These are phyloP conservation scores for Miscanthus lutarioriparius DNA, from an alignment of 176 grass and related monocot genomes.

Conservation along the genomic window DNA sequence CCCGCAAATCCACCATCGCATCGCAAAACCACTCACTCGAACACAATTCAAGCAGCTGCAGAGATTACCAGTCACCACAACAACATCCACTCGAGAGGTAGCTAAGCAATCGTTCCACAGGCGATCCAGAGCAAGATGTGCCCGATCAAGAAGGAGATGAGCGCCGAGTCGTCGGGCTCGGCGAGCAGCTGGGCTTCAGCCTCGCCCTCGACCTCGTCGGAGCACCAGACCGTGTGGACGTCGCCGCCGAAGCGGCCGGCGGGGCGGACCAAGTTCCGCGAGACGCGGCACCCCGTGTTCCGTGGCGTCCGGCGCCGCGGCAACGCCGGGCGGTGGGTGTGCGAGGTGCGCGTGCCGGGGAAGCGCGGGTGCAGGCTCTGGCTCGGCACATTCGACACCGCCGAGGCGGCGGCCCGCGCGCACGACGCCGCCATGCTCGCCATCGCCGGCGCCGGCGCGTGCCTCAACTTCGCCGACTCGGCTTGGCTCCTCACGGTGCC, in stretches of 20 bases:
- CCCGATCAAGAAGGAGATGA: slow-evolving; percentile 44
- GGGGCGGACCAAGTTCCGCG: slow-evolving; percentile 52
- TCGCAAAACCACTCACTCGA: not conserved
- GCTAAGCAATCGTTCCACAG: not conserved
- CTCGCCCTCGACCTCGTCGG: not conserved
- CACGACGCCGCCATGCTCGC: slow-evolving; percentile 58
- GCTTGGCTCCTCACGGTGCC: slow-evolving; percentile 6
- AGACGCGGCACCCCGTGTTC: slow-evolving; percentile 55
- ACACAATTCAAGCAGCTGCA: not conserved
- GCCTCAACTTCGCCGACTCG: slow-evolving; percentile 35
- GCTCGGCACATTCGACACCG: slow-evolving; percentile 76
- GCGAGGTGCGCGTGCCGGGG: slow-evolving; percentile 42
- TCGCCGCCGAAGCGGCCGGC: slow-evolving; percentile 18
- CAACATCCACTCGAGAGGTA: not conserved
- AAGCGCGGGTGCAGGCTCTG: slow-evolving; percentile 51
- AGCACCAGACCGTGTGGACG: slow-evolving; percentile 9
- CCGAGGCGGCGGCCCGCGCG: slow-evolving; percentile 52
- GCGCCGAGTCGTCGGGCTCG: not conserved
- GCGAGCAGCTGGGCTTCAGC: not conserved
- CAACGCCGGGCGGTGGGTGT: slow-evolving; percentile 42
- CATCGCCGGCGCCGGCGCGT: not conserved
- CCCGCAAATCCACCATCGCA: not conserved
- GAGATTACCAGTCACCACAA: not conserved
- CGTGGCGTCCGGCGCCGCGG: slow-evolving; percentile 41
- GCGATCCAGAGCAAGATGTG: not conserved